These are phyloP conservation scores for Rhodotorula paludigena DNA, from an alignment of 768 basidiomycete species.

Conservation along the genomic window DNA sequence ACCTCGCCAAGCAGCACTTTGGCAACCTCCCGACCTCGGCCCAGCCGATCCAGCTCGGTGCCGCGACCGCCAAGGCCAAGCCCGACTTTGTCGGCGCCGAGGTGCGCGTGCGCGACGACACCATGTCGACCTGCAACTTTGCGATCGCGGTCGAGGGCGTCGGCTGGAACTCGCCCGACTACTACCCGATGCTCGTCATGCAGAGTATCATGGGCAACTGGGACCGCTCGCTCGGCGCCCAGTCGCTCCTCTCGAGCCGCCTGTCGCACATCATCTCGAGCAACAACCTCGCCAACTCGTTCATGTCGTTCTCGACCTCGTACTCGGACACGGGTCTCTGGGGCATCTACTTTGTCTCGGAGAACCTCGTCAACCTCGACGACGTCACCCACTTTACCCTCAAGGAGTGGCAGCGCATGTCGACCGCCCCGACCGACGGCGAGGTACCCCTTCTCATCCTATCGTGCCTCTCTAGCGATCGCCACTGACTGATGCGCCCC, in stretches of 20 bases:
- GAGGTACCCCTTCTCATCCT: slow-evolving; percentile 3
- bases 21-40: slow-evolving; percentile 77
- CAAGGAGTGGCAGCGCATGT: slow-evolving; percentile 70
- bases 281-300: slow-evolving; percentile 96
- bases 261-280: slow-evolving; percentile 84
- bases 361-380: slow-evolving; percentile 89
- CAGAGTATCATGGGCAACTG: slow-evolving; percentile 98
- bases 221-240: slow-evolving; percentile 91
- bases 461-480: background rate
- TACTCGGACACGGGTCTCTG: slow-evolving; percentile 98
- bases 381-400: slow-evolving; percentile 91
- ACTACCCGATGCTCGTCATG: slow-evolving; percentile 99
- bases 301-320: slow-evolving; percentile 98
- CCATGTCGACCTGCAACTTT: slow-evolving; percentile 78
- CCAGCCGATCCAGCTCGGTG: slow-evolving; percentile 82
- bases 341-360: slow-evolving; percentile 81
- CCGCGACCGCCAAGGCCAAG: slow-evolving; percentile 62
- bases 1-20: slow-evolving; percentile 92
- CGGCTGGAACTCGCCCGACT: slow-evolving; percentile 95
- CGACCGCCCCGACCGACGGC: slow-evolving; percentile 65
- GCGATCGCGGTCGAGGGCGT: slow-evolving; percentile 98
- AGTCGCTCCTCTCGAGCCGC: slow-evolving; percentile 79
- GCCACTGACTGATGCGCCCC: background rate
- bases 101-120: slow-evolving; percentile 91
- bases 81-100: slow-evolving; percentile 87